Evolutionary conservation across 805 yeast species (phyloP).

Genomic region (Ogataea sp.): DNA sequence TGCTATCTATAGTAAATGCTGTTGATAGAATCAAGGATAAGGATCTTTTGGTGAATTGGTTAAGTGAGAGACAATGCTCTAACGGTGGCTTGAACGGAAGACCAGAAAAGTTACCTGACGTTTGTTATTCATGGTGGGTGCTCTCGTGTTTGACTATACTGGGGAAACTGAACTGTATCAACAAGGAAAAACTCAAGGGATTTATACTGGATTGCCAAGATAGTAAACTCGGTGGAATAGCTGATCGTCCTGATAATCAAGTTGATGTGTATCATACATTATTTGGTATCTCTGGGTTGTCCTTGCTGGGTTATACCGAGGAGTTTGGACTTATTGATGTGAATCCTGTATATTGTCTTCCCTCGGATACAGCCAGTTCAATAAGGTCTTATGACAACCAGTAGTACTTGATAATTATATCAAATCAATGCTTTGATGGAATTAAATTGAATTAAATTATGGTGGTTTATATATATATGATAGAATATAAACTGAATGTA

Average conservation of each 20-base stretch:
- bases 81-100: slow-evolving; percentile 94
- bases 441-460: neutral
- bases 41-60: slow-evolving; percentile 69
- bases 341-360: slow-evolving; percentile 87
- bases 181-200: slow-evolving; percentile 45
- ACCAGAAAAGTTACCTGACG: slow-evolving; percentile 93
- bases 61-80: slow-evolving; percentile 80
- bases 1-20: slow-evolving; percentile 59
- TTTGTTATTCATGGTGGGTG: slow-evolving; percentile 99
- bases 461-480: neutral
- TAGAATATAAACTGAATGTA: neutral
- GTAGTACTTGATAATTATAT: too few species aligned
- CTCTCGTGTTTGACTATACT: slow-evolving; percentile 66
- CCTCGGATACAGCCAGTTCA: slow-evolving; percentile 22
- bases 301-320: slow-evolving; percentile 54
- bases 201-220: slow-evolving; percentile 82
- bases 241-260: slow-evolving; percentile 86
- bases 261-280: slow-evolving; percentile 90
- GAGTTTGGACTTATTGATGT: slow-evolving; percentile 40
- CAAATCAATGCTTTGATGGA: too few species aligned
- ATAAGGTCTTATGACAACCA: neutral
- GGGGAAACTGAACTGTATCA: slow-evolving; percentile 69
- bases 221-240: slow-evolving; percentile 72
- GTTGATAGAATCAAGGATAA: slow-evolving; percentile 38
- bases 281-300: slow-evolving; percentile 84